Evolutionary conservation across 176 grass and related monocot genomes (phyloP).

Genomic region (Leersia perrieri): DNA sequence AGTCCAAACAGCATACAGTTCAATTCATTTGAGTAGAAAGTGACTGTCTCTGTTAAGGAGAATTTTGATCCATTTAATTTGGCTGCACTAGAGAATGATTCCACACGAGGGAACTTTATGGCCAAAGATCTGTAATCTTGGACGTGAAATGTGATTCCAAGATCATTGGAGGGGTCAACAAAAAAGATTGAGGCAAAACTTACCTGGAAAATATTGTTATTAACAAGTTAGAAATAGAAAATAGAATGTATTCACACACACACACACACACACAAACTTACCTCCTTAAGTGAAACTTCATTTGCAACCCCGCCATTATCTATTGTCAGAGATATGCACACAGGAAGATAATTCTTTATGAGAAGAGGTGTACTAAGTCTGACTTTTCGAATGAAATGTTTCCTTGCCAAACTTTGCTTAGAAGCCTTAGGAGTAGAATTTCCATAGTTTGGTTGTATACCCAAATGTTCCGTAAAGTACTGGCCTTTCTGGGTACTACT

Average conservation of each 20-base stretch:
- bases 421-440: constrained; percentile 37
- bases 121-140: constrained; percentile 62
- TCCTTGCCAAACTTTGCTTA: constrained; percentile 48
- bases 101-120: constrained; percentile 76
- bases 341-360: constrained; percentile 91
- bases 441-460: constrained; percentile 18
- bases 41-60: constrained; percentile 68
- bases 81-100: constrained; percentile 68
- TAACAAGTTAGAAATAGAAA: constrained; percentile 29
- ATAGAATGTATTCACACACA: constrained; percentile 19
- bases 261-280: constrained; percentile 35
- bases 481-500: constrained; percentile 39
- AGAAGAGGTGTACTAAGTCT: constrained; percentile 75
- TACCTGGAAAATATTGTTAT: constrained; percentile 58
- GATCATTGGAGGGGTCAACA: constrained; percentile 87
- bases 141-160: constrained; percentile 74
- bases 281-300: constrained; percentile 73
- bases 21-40: constrained; percentile 71
- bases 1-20: constrained; percentile 49
- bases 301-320: constrained; percentile 73
- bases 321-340: constrained; percentile 69
- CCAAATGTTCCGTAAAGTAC: constrained; percentile 42
- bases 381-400: constrained; percentile 75
- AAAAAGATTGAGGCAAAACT: constrained; percentile 67
- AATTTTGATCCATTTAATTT: constrained; percentile 70